phyloP scores from a whole-genome alignment of 2,329 filamentous ascomycete species.

The Aspergillus melleus region DNA sequence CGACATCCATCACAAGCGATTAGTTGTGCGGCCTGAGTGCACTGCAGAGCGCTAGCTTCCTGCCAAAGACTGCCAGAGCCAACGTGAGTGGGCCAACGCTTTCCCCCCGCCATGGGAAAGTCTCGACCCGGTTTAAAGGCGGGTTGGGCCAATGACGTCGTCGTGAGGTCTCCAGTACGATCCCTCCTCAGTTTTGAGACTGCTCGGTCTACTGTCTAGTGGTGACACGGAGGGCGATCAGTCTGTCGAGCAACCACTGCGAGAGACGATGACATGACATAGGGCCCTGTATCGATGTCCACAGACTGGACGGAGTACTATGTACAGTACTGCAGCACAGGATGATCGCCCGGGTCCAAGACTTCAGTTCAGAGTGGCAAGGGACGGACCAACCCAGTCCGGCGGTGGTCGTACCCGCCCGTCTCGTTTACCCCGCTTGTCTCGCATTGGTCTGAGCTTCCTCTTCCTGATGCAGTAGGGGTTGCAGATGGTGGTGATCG shows the following conservation, averaged over 20 bases:
- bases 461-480: no score
- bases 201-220: no score
- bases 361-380: no score
- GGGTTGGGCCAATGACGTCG: conserved; percentile 30
- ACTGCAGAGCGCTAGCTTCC: not conserved
- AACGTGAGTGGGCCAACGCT: conserved; percentile 22
- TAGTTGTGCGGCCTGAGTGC: not conserved
- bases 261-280: no score
- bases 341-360: no score
- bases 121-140: conserved; percentile 14
- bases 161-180: conserved; percentile 22
- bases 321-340: no score
- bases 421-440: not conserved
- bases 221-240: no score
- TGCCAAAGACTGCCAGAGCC: conserved; percentile 4
- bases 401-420: conserved; percentile 16
- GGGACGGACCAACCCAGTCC: conserved; percentile 24
- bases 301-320: no score
- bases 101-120: conserved; percentile 1
- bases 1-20: conserved; percentile 1
- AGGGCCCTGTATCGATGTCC: no score
- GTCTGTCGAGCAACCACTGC: no score
- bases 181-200: no score
- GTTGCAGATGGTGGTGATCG: not conserved
- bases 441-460: not conserved